phyloP scores from a whole-genome alignment of 1,139 yeast species.

The Protomyces pachydermus region DNA sequence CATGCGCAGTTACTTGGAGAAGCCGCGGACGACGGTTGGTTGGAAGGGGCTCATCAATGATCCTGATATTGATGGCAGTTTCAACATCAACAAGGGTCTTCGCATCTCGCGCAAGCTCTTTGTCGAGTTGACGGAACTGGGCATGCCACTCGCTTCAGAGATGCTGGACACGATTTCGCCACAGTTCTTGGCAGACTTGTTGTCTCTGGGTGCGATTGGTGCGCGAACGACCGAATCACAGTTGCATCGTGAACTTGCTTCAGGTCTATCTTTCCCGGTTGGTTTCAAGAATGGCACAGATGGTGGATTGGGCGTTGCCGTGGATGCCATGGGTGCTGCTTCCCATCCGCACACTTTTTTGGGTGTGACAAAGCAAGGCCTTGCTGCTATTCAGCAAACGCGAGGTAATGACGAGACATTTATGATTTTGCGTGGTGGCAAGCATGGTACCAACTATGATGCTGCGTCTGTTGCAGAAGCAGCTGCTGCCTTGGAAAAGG shows the following conservation, averaged over 20 bases:
- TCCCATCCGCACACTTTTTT: conserved; percentile 90
- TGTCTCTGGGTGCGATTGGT: conserved; percentile 94
- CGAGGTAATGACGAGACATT: conserved; percentile 90
- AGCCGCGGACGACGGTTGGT: conserved; percentile 97
- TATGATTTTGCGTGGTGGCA: conserved; percentile 92
- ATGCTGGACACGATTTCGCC: conserved; percentile 97
- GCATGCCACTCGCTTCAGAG: conserved; percentile 88
- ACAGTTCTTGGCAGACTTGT: conserved; percentile 81
- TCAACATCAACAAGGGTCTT: conserved; percentile 91
- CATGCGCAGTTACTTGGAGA: conserved; percentile 97
- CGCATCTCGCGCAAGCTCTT: conserved; percentile 83
- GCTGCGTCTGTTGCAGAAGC: conserved; percentile 51
- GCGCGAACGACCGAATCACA: conserved; percentile 98
- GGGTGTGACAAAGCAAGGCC: conserved; percentile 89
- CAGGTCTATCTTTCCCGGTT: conserved; percentile 92
- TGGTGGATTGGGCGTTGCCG: conserved; percentile 84
- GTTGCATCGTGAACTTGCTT: conserved; percentile 90
- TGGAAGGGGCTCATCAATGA: conserved; percentile 98
- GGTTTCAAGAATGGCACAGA: conserved; percentile 98
- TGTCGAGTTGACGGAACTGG: conserved; percentile 66
- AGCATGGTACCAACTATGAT: conserved; percentile 84
- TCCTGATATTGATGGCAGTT: conserved; percentile 91
- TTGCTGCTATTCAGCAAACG: conserved; percentile 91
- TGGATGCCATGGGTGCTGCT: conserved; percentile 92
- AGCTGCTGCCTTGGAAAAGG: conserved; percentile 58